phyloP scores from a whole-genome alignment of 108 stramenopile species.

The Pelagomonas calceolata region DNA sequence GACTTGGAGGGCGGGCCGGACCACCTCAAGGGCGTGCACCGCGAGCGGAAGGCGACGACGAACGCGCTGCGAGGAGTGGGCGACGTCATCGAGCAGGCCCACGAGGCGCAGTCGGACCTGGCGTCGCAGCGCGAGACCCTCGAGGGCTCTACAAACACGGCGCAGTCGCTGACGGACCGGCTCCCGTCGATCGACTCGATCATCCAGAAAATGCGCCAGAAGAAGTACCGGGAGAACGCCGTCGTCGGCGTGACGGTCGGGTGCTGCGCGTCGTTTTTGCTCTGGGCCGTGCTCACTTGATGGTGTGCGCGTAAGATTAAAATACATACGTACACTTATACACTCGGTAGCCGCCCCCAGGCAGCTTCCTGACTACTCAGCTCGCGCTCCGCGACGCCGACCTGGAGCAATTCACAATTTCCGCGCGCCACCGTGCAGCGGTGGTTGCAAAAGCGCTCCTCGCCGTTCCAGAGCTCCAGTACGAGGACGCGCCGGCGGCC shows the following conservation, averaged over 20 bases:
- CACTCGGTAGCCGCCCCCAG: too few species aligned
- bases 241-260: slow-evolving; percentile 25
- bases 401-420: too few species aligned
- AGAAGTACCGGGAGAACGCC: slow-evolving; percentile 19
- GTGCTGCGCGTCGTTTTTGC: slow-evolving; percentile 14
- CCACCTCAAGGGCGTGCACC: slow-evolving; percentile 10
- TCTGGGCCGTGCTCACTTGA: slow-evolving; percentile 11
- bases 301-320: too few species aligned
- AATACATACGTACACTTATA: too few species aligned
- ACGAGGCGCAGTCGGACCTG: not conserved
- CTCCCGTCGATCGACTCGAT: slow-evolving; percentile 25
- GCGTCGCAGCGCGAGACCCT: not conserved
- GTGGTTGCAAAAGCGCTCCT: too few species aligned
- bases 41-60: slow-evolving; percentile 20
- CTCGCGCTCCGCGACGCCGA: too few species aligned
- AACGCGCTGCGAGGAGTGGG: slow-evolving; percentile 21
- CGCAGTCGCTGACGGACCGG: too few species aligned
- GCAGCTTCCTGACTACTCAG: too few species aligned
- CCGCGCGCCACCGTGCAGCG: too few species aligned
- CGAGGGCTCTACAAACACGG: not conserved
- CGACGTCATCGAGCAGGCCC: slow-evolving; percentile 21
- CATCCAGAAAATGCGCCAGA: slow-evolving; percentile 25
- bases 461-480: too few species aligned
- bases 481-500: too few species aligned
- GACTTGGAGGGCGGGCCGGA: not conserved